Conservation (phyloP, 2,329 filamentous ascomycete species). For the Diaporthe sp. region DNA sequence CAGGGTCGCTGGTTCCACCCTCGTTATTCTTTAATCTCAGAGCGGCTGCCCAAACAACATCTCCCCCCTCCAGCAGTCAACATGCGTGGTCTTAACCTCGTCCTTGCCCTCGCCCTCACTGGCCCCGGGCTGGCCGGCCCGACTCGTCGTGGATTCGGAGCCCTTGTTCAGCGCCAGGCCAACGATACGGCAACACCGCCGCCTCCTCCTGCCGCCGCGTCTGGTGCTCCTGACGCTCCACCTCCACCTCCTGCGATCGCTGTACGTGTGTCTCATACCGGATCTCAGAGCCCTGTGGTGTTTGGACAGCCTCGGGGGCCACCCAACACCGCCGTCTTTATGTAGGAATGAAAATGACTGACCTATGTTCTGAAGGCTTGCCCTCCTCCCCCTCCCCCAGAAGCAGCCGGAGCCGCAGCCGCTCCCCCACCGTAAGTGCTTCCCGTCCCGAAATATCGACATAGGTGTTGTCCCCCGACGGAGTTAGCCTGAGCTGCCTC, state of each 20-base stretch:
- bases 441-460: neutral
- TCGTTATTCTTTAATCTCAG: conserved; percentile 17
- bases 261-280: neutral
- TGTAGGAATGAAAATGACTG: neutral
- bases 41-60: neutral
- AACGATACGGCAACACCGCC: neutral
- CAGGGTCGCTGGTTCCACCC: conserved; percentile 29
- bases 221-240: neutral
- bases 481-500: neutral
- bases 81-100: conserved; percentile 14
- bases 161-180: neutral
- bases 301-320: neutral
- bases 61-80: neutral
- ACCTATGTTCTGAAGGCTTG: conserved; percentile 10
- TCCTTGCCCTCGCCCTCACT: neutral
- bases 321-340: neutral
- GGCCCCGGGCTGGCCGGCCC: conserved; percentile 5
- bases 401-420: neutral
- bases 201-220: neutral
- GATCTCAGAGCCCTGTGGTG: neutral
- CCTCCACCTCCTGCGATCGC: neutral
- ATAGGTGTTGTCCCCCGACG: neutral
- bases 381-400: conserved; percentile 8
- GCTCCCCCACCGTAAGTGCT: conserved; percentile 11
- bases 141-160: conserved; percentile 5